Evolutionary conservation across 352 stramenopile species (phyloP), one percentile per base, ranked within the genome.

Genomic region (Phytophthora crassamura): DNA sequence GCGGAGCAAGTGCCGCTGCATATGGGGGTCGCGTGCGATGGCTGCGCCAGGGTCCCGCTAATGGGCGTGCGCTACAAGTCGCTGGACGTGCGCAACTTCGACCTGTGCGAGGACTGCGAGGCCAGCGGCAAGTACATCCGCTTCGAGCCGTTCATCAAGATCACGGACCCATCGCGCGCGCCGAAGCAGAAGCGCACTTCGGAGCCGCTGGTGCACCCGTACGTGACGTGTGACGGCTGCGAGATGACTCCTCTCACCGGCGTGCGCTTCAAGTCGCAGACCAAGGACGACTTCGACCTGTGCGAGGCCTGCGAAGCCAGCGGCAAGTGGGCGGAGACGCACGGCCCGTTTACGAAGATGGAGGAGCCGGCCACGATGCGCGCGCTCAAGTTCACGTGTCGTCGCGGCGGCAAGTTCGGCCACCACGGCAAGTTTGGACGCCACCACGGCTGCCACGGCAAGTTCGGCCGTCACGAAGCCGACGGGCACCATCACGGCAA

Each of bases 51-150:
- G 72, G 58, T 33, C 6, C 78, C 80, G 3, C 59, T 91, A 15
- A 52, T 79, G 14, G 83, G 83, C 11, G 69, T 77, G 10, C 84
- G 82, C 45, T 95, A 85, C 80, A 93, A 94, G 73, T 88, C 80
- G 35, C 58, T 81, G 15, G 69, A 86, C 4, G 67, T 78, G 9
- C 57, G 75, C 10, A 69, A 95, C 66, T 93, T 93, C 50, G 83
- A 95, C 42, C 56, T 95, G 33, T 95, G 87, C 62, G 70, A 78
- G 42, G 61, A 28, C 5, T 94, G 87, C 69, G 83, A 91, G 55
- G 66, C 59, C 11, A 77, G 72, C 25, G 72, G 74, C 43, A 71
- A 75, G 53, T 85, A 69, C 59, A 51, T 41, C 14, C 61, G 51
- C 15, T 66, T 77, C 39, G 77, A 78, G 35, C 83, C 83, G 16